Base-by-base conservation (phyloP, 192 early-diverging fungal genomes). In the Coemansia nantahalensis region DNA sequence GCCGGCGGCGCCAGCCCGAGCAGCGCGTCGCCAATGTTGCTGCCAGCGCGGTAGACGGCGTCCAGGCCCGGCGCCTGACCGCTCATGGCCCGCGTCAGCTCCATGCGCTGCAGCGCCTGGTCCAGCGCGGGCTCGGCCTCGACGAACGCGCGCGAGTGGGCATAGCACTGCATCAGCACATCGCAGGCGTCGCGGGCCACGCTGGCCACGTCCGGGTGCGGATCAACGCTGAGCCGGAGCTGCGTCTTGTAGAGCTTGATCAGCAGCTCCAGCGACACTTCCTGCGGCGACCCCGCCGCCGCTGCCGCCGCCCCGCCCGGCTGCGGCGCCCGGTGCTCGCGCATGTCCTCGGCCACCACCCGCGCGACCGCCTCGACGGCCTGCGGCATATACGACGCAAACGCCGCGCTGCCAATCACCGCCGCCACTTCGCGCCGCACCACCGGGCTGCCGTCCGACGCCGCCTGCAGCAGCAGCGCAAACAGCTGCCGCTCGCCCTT, bases 391-490 rank as follows among this genome's bases (percentile, higher is more conserved):
- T 90, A 63, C 43, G 66, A 83, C n/a, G 85, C 78, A 49, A 83
- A 68, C 12, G 93, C 89, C 26, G 90, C 72, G 35, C 81, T 71
- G 11, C 89, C 88, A 16, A 98, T 69, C 12, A 84, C 79, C 31
- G 83, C 65, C 24, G 89, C 91, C 8, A 95, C 81, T 62, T 98
- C 94, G 56, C 84, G 82, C 33, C 95, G 82, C 12, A 98, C 95
- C 55, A 94, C 80, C 17, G 94, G 91, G 13, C 86, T 89, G 23
- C 85, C 91, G 66, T 98, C 95, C 9, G 82, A 61, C 14, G 84
- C 82, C 4, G 83, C 83, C 45, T 62, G 64, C 45, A 71, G 54
- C 35, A 71, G 39, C 72, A 75, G 38, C 86, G 68, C 18, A 84
- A 74, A 56, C 68, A 82, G 31, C 84, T 86, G 34, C 79, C 86